Percentiles rank a stretch among this genome's conserved stretches.
Conservation (phyloP, 2,329 filamentous ascomycete species). For the Talaromyces sp. region DNA sequence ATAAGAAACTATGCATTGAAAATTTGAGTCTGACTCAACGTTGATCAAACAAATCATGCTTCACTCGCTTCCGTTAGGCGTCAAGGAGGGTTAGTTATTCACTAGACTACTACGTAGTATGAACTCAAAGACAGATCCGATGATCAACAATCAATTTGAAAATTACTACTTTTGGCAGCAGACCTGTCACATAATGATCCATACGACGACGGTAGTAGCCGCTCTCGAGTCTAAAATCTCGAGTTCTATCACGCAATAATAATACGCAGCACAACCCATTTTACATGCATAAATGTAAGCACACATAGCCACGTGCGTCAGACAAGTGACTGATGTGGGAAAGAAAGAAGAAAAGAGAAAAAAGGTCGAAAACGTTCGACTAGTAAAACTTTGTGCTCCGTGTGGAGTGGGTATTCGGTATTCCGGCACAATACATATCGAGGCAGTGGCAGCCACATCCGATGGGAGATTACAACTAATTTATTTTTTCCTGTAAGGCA, state of each 20-base stretch:
- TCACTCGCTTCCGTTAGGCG: background rate
- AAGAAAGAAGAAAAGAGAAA: background rate
- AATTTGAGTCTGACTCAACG: background rate
- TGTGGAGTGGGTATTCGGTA: background rate
- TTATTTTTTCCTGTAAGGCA: background rate
- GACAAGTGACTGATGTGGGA: constrained; percentile 1
- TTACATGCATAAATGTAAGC: background rate
- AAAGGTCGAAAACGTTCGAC: background rate
- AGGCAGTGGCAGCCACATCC: constrained; percentile 1
- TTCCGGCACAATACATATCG: background rate
- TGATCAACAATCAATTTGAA: constrained; percentile 4
- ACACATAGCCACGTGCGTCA: constrained; percentile 10
- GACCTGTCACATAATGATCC: constrained; percentile 1
- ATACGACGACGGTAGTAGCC: background rate
- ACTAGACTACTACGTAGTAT: background rate
- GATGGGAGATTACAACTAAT: background rate
- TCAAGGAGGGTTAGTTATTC: background rate
- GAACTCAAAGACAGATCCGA: background rate
- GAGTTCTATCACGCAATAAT: background rate
- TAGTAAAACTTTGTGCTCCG: background rate
- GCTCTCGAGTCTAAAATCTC: background rate
- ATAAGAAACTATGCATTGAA: background rate
- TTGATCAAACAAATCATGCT: background rate
- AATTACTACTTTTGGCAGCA: background rate
- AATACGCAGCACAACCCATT: background rate